Evolutionary conservation across 371 early-diverging fungal genomes (phyloP), one percentile per base, ranked within the genome.

Genomic region (Fennellomyces sp.): DNA sequence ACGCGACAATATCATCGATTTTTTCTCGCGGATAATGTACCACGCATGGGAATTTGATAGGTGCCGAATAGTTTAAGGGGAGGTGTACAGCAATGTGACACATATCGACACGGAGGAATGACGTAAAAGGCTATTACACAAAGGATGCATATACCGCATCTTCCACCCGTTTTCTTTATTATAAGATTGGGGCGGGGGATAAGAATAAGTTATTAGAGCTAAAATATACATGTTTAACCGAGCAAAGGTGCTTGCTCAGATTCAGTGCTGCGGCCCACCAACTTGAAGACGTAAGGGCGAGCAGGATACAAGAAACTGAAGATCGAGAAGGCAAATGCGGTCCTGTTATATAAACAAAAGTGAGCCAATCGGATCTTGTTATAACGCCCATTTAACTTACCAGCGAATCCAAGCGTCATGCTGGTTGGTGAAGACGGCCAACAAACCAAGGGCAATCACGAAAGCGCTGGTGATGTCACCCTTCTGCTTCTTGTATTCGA

Each of bases 381-480:
- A 61, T 67, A 71, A 71, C 2, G 64, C 61, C 55, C 66, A 64
- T 10, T 70, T 66, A 64, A 66, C 35, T 70, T 75, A 59, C 70
- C 81, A 76, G 77, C 73, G 72, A 30, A 74, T 74, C 74, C 73
- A 73, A 30, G 69, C 30, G 52, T 77, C 74, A 7, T 71, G 65
- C 62, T 74, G 77, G 51, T 78, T 68, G 36, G 73, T 73, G 54
- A 74, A 78, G 54, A 81, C 61, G 36, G 71, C 75, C 36, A 72
- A 70, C 36, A 80, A 68, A 66, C 82, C 84, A 52, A 73, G 60
- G 27, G 79, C 81, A 65, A 84, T 82, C 47, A 82, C 81, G 30
- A 80, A 51, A 33, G 84, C 82, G 49, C 83, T 86, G 30, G 83
- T 81, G 25, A 87, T 64, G 71, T 90, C 91, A 13, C 89, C 91